phyloP scores from a whole-genome alignment of 1,284 basidiomycete genomes.

The Pholiota adiposa region DNA sequence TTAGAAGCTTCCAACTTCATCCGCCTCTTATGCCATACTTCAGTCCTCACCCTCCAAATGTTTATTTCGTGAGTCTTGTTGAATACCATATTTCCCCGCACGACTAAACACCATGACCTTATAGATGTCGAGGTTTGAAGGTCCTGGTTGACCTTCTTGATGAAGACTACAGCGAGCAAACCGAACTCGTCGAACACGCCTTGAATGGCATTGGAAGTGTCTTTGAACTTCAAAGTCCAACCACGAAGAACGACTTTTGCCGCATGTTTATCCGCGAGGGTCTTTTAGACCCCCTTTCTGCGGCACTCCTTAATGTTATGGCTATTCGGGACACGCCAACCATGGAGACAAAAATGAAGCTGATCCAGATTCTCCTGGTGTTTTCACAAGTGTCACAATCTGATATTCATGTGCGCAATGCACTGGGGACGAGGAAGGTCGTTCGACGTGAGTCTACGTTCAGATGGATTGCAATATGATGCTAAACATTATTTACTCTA shows the following conservation, averaged over 20 bases:
- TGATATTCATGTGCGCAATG: constrained; percentile 90
- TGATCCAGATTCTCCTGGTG: constrained; percentile 88
- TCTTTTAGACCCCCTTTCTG: constrained; percentile 89
- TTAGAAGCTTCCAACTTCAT: constrained; percentile 97
- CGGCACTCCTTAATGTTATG: constrained; percentile 89
- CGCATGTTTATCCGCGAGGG: constrained; percentile 98
- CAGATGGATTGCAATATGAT: neutral
- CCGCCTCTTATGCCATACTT: constrained; percentile 89
- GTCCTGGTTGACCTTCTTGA: constrained; percentile 95
- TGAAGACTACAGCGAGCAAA: constrained; percentile 91
- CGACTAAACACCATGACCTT: neutral
- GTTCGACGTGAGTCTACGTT: constrained; percentile 72
- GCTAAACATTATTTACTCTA: constrained; percentile 34
- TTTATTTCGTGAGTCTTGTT: constrained; percentile 82
- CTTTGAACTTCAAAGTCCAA: constrained; percentile 93
- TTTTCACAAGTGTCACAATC: constrained; percentile 96
- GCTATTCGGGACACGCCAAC: constrained; percentile 70
- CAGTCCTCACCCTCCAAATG: constrained; percentile 94
- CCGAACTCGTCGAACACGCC: constrained; percentile 91
- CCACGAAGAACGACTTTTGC: constrained; percentile 97
- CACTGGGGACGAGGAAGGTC: constrained; percentile 88
- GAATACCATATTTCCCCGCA: neutral
- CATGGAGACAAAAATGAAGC: constrained; percentile 83
- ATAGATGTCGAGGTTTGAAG: constrained; percentile 89
- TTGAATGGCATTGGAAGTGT: constrained; percentile 94